A percentile compares a stretch with the other conserved stretches of the same genome.
phyloP scores from a whole-genome alignment of 73 alveolate genomes.

The Halteria grandinella region DNA sequence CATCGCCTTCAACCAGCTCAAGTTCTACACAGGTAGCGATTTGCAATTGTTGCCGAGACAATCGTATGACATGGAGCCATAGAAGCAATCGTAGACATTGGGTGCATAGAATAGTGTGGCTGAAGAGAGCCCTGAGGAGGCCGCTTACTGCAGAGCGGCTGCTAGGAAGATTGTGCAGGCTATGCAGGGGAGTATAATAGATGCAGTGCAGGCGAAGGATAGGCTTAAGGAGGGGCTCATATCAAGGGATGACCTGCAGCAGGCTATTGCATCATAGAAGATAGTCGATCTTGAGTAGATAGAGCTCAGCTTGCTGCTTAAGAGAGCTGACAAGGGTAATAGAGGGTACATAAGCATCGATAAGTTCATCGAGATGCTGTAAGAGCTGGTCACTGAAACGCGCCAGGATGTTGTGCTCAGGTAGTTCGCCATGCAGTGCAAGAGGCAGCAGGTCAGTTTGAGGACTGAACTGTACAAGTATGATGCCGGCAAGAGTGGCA shows the following conservation, averaged over 20 bases:
- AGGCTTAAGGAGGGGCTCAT: constrained; percentile 31
- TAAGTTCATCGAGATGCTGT: constrained; percentile 50
- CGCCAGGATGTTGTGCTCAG: constrained; percentile 51
- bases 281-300: neutral
- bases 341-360: constrained; percentile 64
- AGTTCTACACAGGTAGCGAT: constrained; percentile 10
- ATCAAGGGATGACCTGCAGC: constrained; percentile 8
- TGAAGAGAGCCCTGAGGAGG: constrained; percentile 16
- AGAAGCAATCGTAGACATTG: too few species aligned
- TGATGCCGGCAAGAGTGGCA: constrained; percentile 31
- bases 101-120: too few species aligned
- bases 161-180: constrained; percentile 42
- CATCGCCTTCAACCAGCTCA: neutral
- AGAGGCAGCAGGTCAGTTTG: constrained; percentile 24
- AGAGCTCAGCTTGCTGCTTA: constrained; percentile 11
- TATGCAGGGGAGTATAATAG: neutral
- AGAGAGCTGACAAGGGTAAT: constrained; percentile 3
- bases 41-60: neutral
- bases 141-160: neutral
- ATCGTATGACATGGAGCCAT: constrained; percentile 41
- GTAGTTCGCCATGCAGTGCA: constrained; percentile 17
- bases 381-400: constrained; percentile 52
- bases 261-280: neutral
- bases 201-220: neutral
- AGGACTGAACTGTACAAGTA: constrained; percentile 30